These are phyloP conservation scores for Cordyceps tenuipes DNA, from an alignment of 2,329 filamentous ascomycete species.

Conservation along the genomic window DNA sequence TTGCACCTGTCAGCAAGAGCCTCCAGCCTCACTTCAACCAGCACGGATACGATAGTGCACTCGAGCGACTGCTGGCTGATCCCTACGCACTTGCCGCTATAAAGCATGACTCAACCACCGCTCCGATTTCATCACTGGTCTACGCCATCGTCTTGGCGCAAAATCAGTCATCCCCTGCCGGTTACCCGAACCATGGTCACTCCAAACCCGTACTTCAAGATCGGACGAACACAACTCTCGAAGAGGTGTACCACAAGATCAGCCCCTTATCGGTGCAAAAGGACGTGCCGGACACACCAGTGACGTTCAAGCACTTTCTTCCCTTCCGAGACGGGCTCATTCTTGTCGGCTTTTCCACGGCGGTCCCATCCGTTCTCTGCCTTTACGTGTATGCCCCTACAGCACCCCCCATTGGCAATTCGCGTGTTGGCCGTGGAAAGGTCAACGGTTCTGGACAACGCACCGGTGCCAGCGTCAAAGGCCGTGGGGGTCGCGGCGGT, in stretches of 20 bases:
- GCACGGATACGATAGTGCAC: background rate
- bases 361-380: background rate
- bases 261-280: background rate
- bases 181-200: background rate
- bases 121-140: background rate
- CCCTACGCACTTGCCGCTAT: background rate
- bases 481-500: background rate
- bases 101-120: background rate
- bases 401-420: background rate
- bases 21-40: background rate
- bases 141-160: background rate
- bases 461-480: background rate
- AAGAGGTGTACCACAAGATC: background rate
- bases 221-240: background rate
- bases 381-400: conserved; percentile 1
- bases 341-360: background rate
- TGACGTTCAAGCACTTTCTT: background rate
- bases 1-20: background rate
- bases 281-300: background rate
- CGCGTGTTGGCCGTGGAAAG: background rate
- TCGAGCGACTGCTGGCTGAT: background rate
- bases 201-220: background rate
- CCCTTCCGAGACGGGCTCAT: background rate
- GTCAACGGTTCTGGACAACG: background rate
- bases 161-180: background rate